Percentiles rank a stretch among this genome's conserved stretches.
These are phyloP conservation scores for Kazachstania bromeliacearum DNA, from an alignment of 805 yeast species.

Conservation along the genomic window DNA sequence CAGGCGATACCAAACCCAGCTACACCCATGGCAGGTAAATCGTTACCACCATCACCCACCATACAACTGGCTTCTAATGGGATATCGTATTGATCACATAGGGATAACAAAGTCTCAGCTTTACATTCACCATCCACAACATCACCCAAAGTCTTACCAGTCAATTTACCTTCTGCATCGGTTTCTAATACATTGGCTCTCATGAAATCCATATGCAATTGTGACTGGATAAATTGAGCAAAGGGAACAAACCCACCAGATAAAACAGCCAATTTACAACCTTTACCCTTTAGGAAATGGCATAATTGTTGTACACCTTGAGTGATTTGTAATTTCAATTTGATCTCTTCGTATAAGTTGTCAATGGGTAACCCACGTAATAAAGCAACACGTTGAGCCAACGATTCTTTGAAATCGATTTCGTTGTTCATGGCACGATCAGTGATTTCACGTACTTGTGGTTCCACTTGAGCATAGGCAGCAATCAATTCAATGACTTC, in stretches of 20 bases:
- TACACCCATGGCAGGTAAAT: slow-evolving; percentile 78
- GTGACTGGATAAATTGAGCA: slow-evolving; percentile 62
- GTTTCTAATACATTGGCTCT: slow-evolving; percentile 66
- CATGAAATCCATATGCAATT: slow-evolving; percentile 73
- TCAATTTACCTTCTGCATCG: slow-evolving; percentile 40
- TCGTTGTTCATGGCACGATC: slow-evolving; percentile 96
- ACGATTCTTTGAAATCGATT: slow-evolving; percentile 77
- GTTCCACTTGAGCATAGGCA: slow-evolving; percentile 84
- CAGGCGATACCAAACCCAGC: slow-evolving; percentile 96
- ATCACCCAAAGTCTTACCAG: slow-evolving; percentile 71
- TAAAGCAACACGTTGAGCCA: slow-evolving; percentile 65
- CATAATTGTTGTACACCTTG: slow-evolving; percentile 75
- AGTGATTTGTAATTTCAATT: slow-evolving; percentile 62
- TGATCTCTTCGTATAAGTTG: slow-evolving; percentile 69
- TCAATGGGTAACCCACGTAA: slow-evolving; percentile 71
- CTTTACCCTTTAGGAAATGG: slow-evolving; percentile 47
- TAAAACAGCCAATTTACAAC: slow-evolving; percentile 71
- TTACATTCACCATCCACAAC: slow-evolving; percentile 82
- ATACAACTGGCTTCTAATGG: slow-evolving; percentile 55
- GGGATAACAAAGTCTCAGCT: slow-evolving; percentile 57
- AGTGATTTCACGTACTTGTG: slow-evolving; percentile 78
- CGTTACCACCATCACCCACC: slow-evolving; percentile 97
- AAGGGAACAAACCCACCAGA: slow-evolving; percentile 93
- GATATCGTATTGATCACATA: slow-evolving; percentile 47
- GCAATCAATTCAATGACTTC: slow-evolving; percentile 96